Conservation (phyloP, 108 stramenopile genomes). For the Nitzschia inconspicua region DNA sequence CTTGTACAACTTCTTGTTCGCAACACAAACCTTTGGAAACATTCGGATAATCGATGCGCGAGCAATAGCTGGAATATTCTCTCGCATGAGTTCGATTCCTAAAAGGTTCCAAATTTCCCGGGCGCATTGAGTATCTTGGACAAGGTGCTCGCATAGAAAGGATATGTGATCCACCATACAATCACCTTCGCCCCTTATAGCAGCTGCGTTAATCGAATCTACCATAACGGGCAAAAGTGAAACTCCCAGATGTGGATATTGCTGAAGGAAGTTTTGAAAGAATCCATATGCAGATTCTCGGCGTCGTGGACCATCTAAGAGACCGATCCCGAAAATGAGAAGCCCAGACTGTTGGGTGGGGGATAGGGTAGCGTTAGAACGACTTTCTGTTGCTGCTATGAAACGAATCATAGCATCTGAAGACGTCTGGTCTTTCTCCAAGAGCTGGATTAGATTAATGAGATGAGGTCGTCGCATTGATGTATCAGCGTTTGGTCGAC, state of each 20-base stretch:
- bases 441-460: background rate
- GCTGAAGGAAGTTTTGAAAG: slow-evolving; percentile 15
- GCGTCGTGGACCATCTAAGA: background rate
- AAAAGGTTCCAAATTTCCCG: slow-evolving; percentile 65
- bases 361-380: background rate
- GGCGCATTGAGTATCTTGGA: slow-evolving; percentile 63
- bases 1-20: slow-evolving; percentile 62
- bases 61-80: slow-evolving; percentile 34
- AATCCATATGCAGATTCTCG: slow-evolving; percentile 5
- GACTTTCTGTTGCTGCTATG: background rate
- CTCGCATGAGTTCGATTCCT: slow-evolving; percentile 30
- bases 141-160: slow-evolving; percentile 39
- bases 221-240: slow-evolving; percentile 33
- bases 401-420: slow-evolving; percentile 15
- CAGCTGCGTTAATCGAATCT: slow-evolving; percentile 29
- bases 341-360: slow-evolving; percentile 23
- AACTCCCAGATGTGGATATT: slow-evolving; percentile 50
- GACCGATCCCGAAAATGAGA: slow-evolving; percentile 23
- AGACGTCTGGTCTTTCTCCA: slow-evolving; percentile 8
- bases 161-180: slow-evolving; percentile 17
- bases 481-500: background rate
- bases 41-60: slow-evolving; percentile 50
- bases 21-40: slow-evolving; percentile 52
- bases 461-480: background rate
- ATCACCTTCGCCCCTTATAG: slow-evolving; percentile 15